Evolutionary conservation across 2,329 filamentous ascomycete genomes (phyloP), one percentile per base, ranked within the genome.

Genomic region (Pseudogymnoascus sp.): DNA sequence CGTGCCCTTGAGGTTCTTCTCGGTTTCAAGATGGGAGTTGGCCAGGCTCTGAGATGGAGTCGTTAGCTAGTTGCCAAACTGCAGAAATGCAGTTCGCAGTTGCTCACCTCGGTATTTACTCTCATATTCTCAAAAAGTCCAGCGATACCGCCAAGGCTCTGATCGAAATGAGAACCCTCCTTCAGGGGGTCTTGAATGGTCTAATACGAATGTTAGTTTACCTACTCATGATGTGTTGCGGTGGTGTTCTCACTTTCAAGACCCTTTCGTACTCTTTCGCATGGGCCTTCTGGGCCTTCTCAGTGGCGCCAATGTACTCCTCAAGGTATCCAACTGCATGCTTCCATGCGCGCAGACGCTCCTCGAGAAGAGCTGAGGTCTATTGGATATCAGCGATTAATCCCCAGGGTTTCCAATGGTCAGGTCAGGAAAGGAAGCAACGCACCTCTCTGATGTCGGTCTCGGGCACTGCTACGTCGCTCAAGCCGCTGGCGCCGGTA

Each of bases 201-300:
- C 90, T 91, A 59, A 28, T 8, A 4, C n/a, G n/a, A 7, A 28
- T 22, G 59, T 69, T 28, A 63, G 58, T 11, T 60, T 57, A 14
- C 28, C 59, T 20, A 41, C 25, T 18, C 16, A 6, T 34, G 30
- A 8, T 16, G 37, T 35, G 20, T 18, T 37, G 14, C 9, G 14
- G n/a, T n/a, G 16, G 8, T 25, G 22, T 25, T 65, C 71, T 25
- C 60, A 86, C 87, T 86, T 97, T 99, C 70, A 97, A 77, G 8
- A 94, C 87, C 76, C 90, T 93, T 78, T 97, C 92, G 70, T 96
- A 96, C 74, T 97, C 93, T 78, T 96, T 97, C 60, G 90, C 86
- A 68, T 96, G 88, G 9, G 84, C 81, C 71, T 86, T 88, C 71
- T 97, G 88, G 62, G 90, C 80, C 80, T 93, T 97, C 74, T 96